A percentile compares a stretch with the other conserved stretches of the same genome.
Conservation (phyloP, 176 grass and related monocot species). For the Rhynchospora pubera region DNA sequence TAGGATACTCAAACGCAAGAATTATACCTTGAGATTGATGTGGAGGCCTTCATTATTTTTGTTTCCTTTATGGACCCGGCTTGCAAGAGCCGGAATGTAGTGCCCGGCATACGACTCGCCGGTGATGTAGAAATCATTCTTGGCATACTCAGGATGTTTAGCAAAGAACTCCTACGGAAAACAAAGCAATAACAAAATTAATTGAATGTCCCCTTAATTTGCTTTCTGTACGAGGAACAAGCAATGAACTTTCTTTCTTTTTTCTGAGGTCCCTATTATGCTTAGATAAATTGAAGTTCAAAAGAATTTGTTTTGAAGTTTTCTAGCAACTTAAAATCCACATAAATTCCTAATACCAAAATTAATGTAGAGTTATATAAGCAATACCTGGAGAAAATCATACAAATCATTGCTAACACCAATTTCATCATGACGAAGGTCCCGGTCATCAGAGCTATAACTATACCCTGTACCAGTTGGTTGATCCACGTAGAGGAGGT, state of each 20-base stretch:
- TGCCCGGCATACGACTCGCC: conserved; percentile 98
- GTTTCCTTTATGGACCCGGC: conserved; percentile 80
- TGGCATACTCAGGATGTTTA: conserved; percentile 69
- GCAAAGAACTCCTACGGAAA: conserved; percentile 67
- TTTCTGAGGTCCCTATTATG: not conserved
- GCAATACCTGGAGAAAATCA: conserved; percentile 72
- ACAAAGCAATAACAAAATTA: not conserved
- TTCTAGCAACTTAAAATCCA: not conserved
- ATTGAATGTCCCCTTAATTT: not conserved
- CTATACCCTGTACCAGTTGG: conserved; percentile 92
- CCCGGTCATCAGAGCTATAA: conserved; percentile 57
- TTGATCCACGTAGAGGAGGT: conserved; percentile 88
- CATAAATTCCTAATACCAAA: not conserved
- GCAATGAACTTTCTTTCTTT: not conserved
- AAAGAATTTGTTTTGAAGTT: not conserved
- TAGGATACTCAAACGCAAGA: not conserved
- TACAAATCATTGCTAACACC: conserved; percentile 71
- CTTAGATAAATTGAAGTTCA: not conserved
- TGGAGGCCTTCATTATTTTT: conserved; percentile 81
- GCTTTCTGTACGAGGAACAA: not conserved
- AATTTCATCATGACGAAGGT: conserved; percentile 73
- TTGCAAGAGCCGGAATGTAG: conserved; percentile 93
- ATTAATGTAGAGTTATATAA: not conserved
- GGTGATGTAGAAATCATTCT: conserved; percentile 88
- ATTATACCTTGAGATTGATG: conserved; percentile 80